Conservation (phyloP, 176 grass and related monocot species). For the Oryza glumipatula region DNA sequence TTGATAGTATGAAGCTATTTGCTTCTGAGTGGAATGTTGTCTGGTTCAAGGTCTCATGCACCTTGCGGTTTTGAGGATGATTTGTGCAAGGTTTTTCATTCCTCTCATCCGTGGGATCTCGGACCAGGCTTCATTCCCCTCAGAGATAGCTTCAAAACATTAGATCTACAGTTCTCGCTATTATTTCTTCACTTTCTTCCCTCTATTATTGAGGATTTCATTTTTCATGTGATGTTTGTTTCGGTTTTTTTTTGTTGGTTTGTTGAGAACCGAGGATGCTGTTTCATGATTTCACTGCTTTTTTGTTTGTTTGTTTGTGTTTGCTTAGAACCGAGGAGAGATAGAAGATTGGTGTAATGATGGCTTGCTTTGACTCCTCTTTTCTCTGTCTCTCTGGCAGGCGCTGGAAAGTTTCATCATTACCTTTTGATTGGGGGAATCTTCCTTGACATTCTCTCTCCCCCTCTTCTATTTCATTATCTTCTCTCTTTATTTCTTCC, state of each 20-base stretch:
- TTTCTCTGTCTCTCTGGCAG: slow-evolving; percentile 50
- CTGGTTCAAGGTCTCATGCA: slow-evolving; percentile 71
- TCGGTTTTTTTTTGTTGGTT: slow-evolving; percentile 16
- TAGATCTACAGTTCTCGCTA: not conserved
- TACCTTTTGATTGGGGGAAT: slow-evolving; percentile 59
- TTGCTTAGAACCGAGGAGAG: slow-evolving; percentile 28
- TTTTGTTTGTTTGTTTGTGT: slow-evolving; percentile 26
- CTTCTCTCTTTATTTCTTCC: not conserved
- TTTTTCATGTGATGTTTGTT: not conserved
- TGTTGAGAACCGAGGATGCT: slow-evolving; percentile 39
- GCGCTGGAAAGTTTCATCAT: slow-evolving; percentile 70
- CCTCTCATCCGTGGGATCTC: slow-evolving; percentile 51
- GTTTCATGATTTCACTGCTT: not conserved
- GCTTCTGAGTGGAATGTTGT: slow-evolving; percentile 96
- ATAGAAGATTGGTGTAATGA: slow-evolving; percentile 74
- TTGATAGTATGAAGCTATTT: slow-evolving; percentile 65
- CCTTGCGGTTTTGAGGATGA: slow-evolving; percentile 39
- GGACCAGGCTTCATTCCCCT: slow-evolving; percentile 99
- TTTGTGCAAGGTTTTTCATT: not conserved
- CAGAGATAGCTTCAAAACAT: slow-evolving; percentile 68
- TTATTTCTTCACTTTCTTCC: not conserved
- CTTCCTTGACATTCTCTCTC: slow-evolving; percentile 39
- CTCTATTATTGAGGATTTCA: not conserved
- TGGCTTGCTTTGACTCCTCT: slow-evolving; percentile 59
- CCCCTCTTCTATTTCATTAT: not conserved